Base-by-base conservation (phyloP, 164 flowering plant species). In the Aristolochia fimbriata region DNA sequence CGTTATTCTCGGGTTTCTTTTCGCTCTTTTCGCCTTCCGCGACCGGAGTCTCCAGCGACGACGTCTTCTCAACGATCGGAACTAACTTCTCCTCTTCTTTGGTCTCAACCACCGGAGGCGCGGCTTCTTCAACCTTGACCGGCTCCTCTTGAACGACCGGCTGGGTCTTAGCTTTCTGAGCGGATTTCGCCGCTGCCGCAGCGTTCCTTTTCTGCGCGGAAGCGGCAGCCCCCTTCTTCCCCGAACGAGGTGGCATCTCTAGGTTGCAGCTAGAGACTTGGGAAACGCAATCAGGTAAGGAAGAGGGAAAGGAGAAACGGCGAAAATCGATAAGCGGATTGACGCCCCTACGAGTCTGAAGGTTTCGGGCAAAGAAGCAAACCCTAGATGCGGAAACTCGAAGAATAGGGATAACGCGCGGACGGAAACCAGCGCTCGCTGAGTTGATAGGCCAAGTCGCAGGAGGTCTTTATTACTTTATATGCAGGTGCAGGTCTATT, bases 181-280 rank as follows among this genome's bases (percentile, higher is more conserved):
- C 20, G 2, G 69, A 43, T 49, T 60, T 68, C n/a, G 50, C 43
- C 23, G 70, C 21, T 17, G 58, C 46, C 48, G 58, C 50, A 20
- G 61, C 51, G 43, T 43, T 15, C 13, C 22, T 49, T n/a, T 49
- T 64, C 62, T 37, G 43, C 14, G 54, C 47, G 66, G 33, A 47
- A 22, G 31, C 23, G 52, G 56, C 8, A 37, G 61, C 49, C 13
- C 47, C 62, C 49, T 46, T 62, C 66, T 62, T 68, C 54, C 24
- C 63, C 53, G 66, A 30, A 16, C 62, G 47, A 51, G 66, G 71
- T 46, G 66, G 71, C 65, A 67, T 67, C 41, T 19, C 41, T 51
- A 37, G 43, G 43, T 37, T 3, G 43, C 43, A 37, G 21, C 52
- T 17, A 49, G 52, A 49, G 52, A 17, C 10, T 15, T 49, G 1